Conservation (phyloP, 163 green algal genomes). For the Chlamydomonas reinhardtii region DNA sequence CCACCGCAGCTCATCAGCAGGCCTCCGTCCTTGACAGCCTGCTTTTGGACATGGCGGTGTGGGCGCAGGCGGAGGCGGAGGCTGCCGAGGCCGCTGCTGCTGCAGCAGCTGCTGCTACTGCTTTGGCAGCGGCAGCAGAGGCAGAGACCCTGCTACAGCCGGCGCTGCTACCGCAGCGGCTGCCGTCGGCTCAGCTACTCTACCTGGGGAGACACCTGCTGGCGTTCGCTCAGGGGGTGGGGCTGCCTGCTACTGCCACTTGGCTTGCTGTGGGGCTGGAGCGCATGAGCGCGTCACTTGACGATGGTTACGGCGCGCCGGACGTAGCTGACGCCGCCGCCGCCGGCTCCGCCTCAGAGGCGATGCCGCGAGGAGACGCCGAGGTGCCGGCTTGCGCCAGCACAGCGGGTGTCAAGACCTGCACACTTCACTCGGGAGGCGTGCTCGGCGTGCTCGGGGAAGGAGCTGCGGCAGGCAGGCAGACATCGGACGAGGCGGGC, state of each 20-base stretch:
- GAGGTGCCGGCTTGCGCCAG: too few relatives aligned
- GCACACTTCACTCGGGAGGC: too few relatives aligned
- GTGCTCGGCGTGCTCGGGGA: too few relatives aligned
- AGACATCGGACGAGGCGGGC: too few relatives aligned
- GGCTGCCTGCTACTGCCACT: background rate
- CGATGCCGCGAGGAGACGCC: background rate
- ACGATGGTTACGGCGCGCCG: too few relatives aligned
- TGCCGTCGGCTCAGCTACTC: too few relatives aligned
- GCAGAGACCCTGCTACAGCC: background rate
- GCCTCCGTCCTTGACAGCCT: background rate
- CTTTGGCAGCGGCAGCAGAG: too few relatives aligned
- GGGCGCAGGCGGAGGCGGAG: background rate
- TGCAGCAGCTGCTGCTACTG: background rate
- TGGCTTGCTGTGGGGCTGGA: background rate
- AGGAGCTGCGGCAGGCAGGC: too few relatives aligned
- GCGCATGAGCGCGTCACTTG: background rate
- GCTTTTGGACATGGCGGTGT: constrained; percentile 2
- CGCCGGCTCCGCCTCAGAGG: too few relatives aligned
- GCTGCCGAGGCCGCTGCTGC: background rate
- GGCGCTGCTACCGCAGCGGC: background rate
- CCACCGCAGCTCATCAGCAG: background rate
- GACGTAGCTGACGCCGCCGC: too few relatives aligned
- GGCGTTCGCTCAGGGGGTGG: background rate
- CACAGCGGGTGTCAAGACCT: too few relatives aligned
- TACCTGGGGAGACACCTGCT: background rate